These are phyloP conservation scores for Sarocladium kiliense DNA, from an alignment of 2,329 filamentous ascomycete species.

Conservation along the genomic window DNA sequence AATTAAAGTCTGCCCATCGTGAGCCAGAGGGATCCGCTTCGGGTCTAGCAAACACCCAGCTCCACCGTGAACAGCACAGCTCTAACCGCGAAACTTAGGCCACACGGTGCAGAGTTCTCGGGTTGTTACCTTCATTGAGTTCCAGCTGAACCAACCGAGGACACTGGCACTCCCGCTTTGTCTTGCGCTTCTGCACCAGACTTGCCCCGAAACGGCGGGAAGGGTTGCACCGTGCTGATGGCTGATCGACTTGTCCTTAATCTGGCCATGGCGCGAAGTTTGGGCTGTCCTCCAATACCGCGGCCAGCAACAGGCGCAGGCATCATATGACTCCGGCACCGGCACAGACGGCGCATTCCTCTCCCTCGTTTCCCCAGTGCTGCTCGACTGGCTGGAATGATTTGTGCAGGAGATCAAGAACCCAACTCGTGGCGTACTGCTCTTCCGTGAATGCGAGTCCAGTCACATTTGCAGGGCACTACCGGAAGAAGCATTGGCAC, in stretches of 20 bases:
- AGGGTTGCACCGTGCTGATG: not conserved
- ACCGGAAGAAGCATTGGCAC: not conserved
- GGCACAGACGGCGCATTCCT: conserved; percentile 1
- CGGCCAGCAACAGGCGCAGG: not conserved
- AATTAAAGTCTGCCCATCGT: conserved; percentile 4
- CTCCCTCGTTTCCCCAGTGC: not conserved
- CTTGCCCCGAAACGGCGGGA: not conserved
- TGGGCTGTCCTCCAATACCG: not conserved
- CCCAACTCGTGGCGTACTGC: not conserved
- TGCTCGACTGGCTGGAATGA: not conserved
- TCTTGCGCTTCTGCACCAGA: not conserved
- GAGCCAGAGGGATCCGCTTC: not conserved
- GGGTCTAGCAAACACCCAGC: not conserved
- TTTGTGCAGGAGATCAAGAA: not conserved
- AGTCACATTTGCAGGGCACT: not conserved
- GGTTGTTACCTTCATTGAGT: not conserved
- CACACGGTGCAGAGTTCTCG: too few relatives aligned
- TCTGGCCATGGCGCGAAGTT: not conserved
- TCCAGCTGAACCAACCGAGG: not conserved
- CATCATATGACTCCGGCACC: not conserved
- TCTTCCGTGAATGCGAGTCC: not conserved
- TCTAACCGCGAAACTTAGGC: not conserved
- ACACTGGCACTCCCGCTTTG: not conserved
- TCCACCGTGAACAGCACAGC: conserved; percentile 1
- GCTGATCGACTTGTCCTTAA: not conserved